These are phyloP conservation scores for Colletotrichum eremochloae DNA, from an alignment of 2,329 filamentous ascomycete genomes.

Conservation along the genomic window DNA sequence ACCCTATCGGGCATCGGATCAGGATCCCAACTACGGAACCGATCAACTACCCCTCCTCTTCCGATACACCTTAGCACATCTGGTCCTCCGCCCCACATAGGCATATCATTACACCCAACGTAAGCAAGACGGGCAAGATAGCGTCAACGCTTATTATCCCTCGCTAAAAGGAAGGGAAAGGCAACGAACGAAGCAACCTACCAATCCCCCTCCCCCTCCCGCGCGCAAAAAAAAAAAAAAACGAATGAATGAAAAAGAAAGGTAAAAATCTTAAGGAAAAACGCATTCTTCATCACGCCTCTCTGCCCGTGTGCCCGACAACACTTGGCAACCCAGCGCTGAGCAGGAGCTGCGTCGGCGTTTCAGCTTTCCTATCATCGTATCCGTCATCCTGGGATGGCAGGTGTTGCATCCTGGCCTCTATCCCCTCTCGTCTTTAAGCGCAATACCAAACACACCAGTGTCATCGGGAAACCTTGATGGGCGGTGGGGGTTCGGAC, in stretches of 20 bases:
- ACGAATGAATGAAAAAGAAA: too few species aligned
- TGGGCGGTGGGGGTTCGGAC: too few species aligned
- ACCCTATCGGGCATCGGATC: background rate
- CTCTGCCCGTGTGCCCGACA: background rate
- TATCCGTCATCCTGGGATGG: conserved; percentile 36
- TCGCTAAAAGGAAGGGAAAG: background rate
- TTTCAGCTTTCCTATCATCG: conserved; percentile 32
- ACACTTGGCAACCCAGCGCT: conserved; percentile 5
- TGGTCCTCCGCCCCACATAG: too few species aligned
- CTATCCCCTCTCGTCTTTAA: background rate
- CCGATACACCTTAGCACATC: background rate
- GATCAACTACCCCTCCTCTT: background rate
- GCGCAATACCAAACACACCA: background rate
- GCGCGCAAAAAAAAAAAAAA: background rate
- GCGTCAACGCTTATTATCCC: too few species aligned
- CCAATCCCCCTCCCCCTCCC: too few species aligned
- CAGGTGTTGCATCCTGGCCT: conserved; percentile 20
- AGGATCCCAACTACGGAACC: background rate
- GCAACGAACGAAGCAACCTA: background rate
- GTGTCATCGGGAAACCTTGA: conserved; percentile 23
- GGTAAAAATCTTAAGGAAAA: background rate
- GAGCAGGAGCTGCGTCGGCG: background rate
- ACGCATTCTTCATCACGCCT: conserved; percentile 3
- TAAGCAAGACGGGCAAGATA: background rate
- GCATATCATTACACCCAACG: background rate